Evolutionary conservation across 306 rosid species (phyloP).

Genomic region (Pterocarpus macrocarpus): DNA sequence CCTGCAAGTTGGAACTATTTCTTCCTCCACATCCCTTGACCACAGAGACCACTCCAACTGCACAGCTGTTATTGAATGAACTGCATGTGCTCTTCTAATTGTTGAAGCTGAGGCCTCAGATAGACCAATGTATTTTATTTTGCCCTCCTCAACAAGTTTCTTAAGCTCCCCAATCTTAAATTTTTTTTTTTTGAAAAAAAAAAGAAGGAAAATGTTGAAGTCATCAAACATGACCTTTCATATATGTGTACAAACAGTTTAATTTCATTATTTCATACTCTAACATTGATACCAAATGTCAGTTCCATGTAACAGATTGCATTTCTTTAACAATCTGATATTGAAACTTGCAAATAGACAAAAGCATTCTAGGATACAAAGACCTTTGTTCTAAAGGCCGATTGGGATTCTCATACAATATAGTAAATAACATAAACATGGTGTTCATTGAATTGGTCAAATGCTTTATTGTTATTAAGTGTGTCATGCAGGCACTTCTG

Average conservation of each 20-base stretch:
- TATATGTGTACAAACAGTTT: too few relatives aligned
- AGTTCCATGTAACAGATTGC: background rate
- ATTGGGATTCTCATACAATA: too few relatives aligned
- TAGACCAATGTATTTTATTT: conserved; percentile 67
- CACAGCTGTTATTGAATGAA: conserved; percentile 74
- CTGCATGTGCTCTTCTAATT: conserved; percentile 80
- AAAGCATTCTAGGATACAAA: background rate
- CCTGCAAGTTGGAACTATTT: conserved; percentile 71
- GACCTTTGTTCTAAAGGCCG: too few relatives aligned
- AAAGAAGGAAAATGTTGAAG: conserved; percentile 1
- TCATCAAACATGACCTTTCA: background rate
- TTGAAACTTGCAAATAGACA: background rate
- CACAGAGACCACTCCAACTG: conserved; percentile 75
- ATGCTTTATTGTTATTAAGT: too few relatives aligned
- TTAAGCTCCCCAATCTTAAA: too few relatives aligned
- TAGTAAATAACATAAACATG: too few relatives aligned
- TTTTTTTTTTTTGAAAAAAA: too few relatives aligned
- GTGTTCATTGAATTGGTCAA: too few relatives aligned
- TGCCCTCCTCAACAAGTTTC: conserved; percentile 58
- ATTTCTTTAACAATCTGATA: background rate
- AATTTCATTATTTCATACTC: background rate
- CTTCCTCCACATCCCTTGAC: conserved; percentile 72
- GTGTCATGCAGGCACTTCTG: too few relatives aligned
- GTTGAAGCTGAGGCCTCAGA: conserved; percentile 77
- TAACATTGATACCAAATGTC: background rate